Evolutionary conservation across 306 rosid genomes (phyloP), one percentile per base, ranked within the genome.

Genomic region (Citrullus colocynthis): DNA sequence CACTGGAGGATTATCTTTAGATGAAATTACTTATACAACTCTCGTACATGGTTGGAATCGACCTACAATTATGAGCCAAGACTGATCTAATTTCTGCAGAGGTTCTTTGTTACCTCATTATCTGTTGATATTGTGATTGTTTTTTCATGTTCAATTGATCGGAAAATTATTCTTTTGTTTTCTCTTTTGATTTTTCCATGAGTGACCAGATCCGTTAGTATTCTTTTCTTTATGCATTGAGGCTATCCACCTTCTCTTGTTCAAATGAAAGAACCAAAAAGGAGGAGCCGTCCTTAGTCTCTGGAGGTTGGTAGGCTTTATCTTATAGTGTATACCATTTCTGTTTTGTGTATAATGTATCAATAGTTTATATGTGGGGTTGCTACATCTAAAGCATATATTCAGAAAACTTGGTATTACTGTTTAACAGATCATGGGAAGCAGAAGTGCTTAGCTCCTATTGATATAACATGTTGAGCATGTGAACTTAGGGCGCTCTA

Each of bases 1-100:
- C 72, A 63, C 64, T 36, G 74, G 42, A 77, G 88, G 84, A 78
- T 60, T 77, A 59, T 64, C 85, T 21, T 70, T 78, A 28, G 92
- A 87, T 79, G 85, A 84, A 81, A 83, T 88, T 80, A 84, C 88
- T 4, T 81, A 84, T 78, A 75, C 87, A 15, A 86, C 87, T 59
- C 78, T 88, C 78, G 75, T 57, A 78, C 82, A 87, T 37, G 86
- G 78, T 41, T 87, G 86, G 64, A 18, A 28, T 30, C n/a, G 16
- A 63, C 42, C 52, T 5, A 78, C 32, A 52, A 15, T 65, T 21
- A 63, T 20, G 7, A 65, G 81, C 32, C 36, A 64, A 63, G 65
- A 78, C 75, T 78, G 62, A 78, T 34, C 32, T 36, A 57, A 36
- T 34, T 55, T 55, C 51, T 55, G 20, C 71, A 10, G 34, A 76